phyloP scores from a whole-genome alignment of 2,329 filamentous ascomycete species.

The Cercospora zeina region DNA sequence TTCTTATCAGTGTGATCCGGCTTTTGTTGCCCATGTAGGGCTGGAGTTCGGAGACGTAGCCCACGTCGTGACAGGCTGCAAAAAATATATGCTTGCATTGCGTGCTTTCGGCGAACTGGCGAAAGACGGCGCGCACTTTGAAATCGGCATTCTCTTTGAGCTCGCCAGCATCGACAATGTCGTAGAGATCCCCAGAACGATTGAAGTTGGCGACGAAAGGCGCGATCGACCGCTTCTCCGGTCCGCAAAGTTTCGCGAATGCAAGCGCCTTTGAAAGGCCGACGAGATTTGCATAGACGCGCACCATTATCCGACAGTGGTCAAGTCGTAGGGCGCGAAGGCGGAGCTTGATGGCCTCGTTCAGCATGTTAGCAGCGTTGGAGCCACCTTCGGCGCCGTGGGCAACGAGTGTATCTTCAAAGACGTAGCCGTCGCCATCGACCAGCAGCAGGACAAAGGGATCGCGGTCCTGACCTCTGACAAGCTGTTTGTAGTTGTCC shows the following conservation, averaged over 20 bases:
- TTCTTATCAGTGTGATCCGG: slow-evolving; percentile 56
- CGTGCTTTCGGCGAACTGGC: slow-evolving; percentile 57
- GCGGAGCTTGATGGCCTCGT: slow-evolving; percentile 53
- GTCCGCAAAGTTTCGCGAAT: slow-evolving; percentile 52
- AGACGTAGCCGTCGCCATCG: slow-evolving; percentile 62
- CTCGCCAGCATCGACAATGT: slow-evolving; percentile 63
- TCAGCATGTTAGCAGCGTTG: slow-evolving; percentile 56
- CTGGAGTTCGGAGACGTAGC: slow-evolving; percentile 59
- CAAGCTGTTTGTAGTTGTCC: slow-evolving; percentile 58
- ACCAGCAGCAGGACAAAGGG: slow-evolving; percentile 63
- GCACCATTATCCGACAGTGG: slow-evolving; percentile 53
- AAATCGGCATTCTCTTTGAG: slow-evolving; percentile 61
- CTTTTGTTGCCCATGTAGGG: slow-evolving; percentile 53
- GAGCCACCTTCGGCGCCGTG: slow-evolving; percentile 54
- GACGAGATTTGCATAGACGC: slow-evolving; percentile 51
- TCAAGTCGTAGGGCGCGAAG: slow-evolving; percentile 51
- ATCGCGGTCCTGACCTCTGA: slow-evolving; percentile 51
- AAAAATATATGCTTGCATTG: slow-evolving; percentile 67
- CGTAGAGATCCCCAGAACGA: slow-evolving; percentile 58
- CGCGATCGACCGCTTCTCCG: slow-evolving; percentile 58
- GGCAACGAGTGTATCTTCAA: slow-evolving; percentile 38
- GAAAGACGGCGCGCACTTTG: slow-evolving; percentile 57
- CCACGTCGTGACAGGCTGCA: slow-evolving; percentile 62
- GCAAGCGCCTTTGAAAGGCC: slow-evolving; percentile 51
- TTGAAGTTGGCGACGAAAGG: slow-evolving; percentile 59